Percentiles rank a stretch among this genome's conserved stretches.
These are phyloP conservation scores for Friedmanniomyces endolithicus DNA, from an alignment of 495 filamentous ascomycete species.

Conservation along the genomic window DNA sequence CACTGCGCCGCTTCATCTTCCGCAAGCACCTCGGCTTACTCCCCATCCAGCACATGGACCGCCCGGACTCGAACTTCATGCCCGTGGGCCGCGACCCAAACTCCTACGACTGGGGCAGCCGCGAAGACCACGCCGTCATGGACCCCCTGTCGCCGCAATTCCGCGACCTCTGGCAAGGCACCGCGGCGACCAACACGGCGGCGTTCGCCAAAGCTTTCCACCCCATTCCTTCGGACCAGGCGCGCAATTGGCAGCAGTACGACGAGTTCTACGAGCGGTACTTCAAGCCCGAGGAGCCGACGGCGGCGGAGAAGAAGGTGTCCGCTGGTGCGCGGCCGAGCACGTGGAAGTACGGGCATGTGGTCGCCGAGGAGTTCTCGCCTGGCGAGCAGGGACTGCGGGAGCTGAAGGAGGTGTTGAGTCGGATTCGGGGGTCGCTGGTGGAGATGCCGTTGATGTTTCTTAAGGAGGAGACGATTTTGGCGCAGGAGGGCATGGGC, in stretches of 20 bases:
- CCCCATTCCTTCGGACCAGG: constrained; percentile 66
- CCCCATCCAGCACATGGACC: constrained; percentile 53
- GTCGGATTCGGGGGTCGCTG: constrained; percentile 60
- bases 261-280: constrained; percentile 71
- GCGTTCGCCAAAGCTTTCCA: constrained; percentile 81
- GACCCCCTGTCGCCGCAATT: constrained; percentile 64
- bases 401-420: constrained; percentile 74
- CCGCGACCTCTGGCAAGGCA: constrained; percentile 56
- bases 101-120: constrained; percentile 67
- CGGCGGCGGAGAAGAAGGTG: constrained; percentile 26
- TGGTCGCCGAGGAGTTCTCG: constrained; percentile 67
- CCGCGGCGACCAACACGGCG: constrained; percentile 69
- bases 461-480: constrained; percentile 72
- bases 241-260: constrained; percentile 76
- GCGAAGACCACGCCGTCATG: constrained; percentile 57
- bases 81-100: constrained; percentile 61
- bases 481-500: constrained; percentile 69
- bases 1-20: constrained; percentile 73
- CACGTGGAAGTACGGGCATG: constrained; percentile 66
- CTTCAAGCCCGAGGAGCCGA: constrained; percentile 38
- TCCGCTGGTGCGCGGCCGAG: constrained; percentile 13
- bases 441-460: constrained; percentile 93
- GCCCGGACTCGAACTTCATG: constrained; percentile 57
- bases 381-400: constrained; percentile 45
- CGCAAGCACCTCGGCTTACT: constrained; percentile 85